Evolutionary conservation across 2,329 filamentous ascomycete species (phyloP).

Genomic region (Colletotrichum zoysiae): DNA sequence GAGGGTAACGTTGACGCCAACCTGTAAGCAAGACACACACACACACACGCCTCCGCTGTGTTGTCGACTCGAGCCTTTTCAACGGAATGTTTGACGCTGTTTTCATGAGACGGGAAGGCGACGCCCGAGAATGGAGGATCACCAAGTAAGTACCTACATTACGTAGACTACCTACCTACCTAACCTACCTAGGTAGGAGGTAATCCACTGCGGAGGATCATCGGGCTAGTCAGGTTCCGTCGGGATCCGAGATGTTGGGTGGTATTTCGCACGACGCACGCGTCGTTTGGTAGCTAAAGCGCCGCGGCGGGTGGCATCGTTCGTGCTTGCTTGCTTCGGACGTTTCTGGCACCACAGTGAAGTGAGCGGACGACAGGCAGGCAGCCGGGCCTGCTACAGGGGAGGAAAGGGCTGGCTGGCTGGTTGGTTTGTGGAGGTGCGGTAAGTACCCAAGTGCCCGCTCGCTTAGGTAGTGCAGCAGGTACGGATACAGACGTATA

Average conservation of each 20-base stretch:
- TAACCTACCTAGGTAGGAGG: no score
- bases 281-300: conserved; percentile 28
- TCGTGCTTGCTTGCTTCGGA: not conserved
- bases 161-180: not conserved
- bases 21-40: no score
- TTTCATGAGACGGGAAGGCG: conserved; percentile 21
- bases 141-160: conserved; percentile 6
- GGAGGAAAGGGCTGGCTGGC: conserved; percentile 5
- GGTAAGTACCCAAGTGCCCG: conserved; percentile 21
- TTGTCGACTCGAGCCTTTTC: conserved; percentile 27
- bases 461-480: no score
- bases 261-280: conserved; percentile 23
- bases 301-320: conserved; percentile 1
- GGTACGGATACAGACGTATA: not conserved
- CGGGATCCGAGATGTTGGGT: conserved; percentile 16
- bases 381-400: conserved; percentile 9
- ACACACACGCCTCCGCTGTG: not conserved
- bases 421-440: conserved; percentile 29
- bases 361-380: conserved; percentile 5
- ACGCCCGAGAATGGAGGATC: conserved; percentile 29
- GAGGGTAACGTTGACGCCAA: not conserved
- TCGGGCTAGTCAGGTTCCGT: conserved; percentile 34
- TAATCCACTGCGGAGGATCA: conserved; percentile 33
- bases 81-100: conserved; percentile 12
- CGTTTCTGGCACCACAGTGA: conserved; percentile 16